Conservation (phyloP, 2,329 filamentous ascomycete species). For the Tolypocladium endophyticum region DNA sequence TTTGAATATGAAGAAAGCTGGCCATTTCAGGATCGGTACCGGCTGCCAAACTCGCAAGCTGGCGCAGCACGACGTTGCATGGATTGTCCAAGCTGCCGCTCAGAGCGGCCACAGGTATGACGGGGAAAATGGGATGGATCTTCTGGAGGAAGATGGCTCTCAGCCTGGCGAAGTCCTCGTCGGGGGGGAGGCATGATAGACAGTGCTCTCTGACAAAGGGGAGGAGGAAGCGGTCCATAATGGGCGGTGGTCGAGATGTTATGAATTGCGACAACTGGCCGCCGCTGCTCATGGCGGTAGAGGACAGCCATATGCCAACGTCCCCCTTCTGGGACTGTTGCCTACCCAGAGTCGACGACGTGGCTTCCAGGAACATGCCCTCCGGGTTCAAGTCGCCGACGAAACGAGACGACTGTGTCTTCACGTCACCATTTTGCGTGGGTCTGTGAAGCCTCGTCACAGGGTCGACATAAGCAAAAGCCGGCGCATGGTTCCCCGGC, state of each 20-base stretch:
- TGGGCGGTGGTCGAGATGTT: constrained; percentile 23
- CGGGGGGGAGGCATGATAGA: constrained; percentile 35
- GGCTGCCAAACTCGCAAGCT: constrained; percentile 45
- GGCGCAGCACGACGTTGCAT: constrained; percentile 33
- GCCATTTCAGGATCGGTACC: constrained; percentile 36
- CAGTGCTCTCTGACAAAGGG: constrained; percentile 35
- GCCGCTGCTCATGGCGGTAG: constrained; percentile 12
- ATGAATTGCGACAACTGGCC: constrained; percentile 25
- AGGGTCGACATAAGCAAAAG: background rate
- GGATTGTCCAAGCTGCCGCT: constrained; percentile 19
- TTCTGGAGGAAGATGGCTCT: constrained; percentile 37
- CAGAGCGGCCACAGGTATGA: constrained; percentile 30
- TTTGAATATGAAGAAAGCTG: constrained; percentile 32
- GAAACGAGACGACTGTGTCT: constrained; percentile 31
- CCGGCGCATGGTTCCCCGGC: background rate
- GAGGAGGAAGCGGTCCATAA: constrained; percentile 28
- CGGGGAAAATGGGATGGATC: constrained; percentile 44
- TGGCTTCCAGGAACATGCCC: constrained; percentile 47
- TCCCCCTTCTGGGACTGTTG: constrained; percentile 36
- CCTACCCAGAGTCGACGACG: constrained; percentile 21
- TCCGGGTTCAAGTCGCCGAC: constrained; percentile 51
- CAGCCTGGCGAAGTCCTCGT: constrained; percentile 33
- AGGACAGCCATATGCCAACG: constrained; percentile 44
- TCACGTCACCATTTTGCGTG: background rate
- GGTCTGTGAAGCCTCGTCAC: background rate